phyloP scores from a whole-genome alignment of 2,329 filamentous ascomycete species.

The Graphium sp. region DNA sequence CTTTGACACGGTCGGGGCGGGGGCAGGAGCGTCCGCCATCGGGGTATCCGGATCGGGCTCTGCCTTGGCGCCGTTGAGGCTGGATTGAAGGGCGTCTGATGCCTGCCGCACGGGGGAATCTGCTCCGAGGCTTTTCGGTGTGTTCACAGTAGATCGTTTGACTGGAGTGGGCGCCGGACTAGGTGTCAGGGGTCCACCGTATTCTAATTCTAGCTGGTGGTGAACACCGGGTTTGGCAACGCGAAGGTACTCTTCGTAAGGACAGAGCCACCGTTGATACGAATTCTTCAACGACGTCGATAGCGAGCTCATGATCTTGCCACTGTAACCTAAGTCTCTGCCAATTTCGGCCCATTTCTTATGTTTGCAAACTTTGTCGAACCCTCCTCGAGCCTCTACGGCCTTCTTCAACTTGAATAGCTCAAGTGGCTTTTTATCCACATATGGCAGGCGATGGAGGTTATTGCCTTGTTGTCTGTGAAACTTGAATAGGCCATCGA shows the following conservation, averaged over 20 bases:
- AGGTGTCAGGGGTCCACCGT: constrained; percentile 81
- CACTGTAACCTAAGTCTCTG: constrained; percentile 88
- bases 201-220: constrained; percentile 82
- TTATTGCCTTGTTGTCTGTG: constrained; percentile 95
- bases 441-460: constrained; percentile 83
- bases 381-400: constrained; percentile 84
- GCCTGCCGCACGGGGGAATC: constrained; percentile 51
- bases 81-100: constrained; percentile 33
- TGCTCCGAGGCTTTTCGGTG: constrained; percentile 37
- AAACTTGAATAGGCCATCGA: constrained; percentile 88
- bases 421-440: constrained; percentile 93
- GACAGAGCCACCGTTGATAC: constrained; percentile 90
- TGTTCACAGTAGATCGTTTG: constrained; percentile 45
- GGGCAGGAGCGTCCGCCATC: constrained; percentile 25
- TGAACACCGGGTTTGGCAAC: constrained; percentile 92
- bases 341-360: constrained; percentile 99
- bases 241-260: constrained; percentile 87
- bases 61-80: constrained; percentile 24
- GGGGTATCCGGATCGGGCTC: constrained; percentile 29
- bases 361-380: constrained; percentile 88
- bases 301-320: constrained; percentile 98
- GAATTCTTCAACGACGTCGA: constrained; percentile 98
- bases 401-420: constrained; percentile 94
- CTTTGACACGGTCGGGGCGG: constrained; percentile 15
- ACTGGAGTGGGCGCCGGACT: constrained; percentile 52